phyloP scores from a whole-genome alignment of 1,284 basidiomycete species.

The Pholiota adiposa region DNA sequence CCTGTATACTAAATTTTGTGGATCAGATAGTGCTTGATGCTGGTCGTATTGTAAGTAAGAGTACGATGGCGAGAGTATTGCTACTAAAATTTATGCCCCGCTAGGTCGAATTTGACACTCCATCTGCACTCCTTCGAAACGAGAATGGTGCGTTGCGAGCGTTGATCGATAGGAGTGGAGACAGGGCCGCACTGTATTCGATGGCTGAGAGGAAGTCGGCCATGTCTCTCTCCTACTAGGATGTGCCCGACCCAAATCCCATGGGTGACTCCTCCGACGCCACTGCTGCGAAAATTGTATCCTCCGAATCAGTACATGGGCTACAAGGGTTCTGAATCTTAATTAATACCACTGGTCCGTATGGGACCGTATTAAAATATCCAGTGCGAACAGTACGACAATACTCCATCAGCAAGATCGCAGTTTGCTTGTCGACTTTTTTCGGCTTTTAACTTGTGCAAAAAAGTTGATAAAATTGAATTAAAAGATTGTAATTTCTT shows the following conservation, averaged over 20 bases:
- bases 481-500: too few relatives aligned
- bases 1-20: not conserved
- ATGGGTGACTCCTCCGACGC: not conserved
- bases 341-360: too few relatives aligned
- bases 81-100: not conserved
- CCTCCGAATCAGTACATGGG: too few relatives aligned
- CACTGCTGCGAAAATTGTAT: too few relatives aligned
- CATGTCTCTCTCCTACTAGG: not conserved
- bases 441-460: too few relatives aligned
- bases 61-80: not conserved
- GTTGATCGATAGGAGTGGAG: conserved; percentile 1
- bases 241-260: not conserved
- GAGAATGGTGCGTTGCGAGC: conserved; percentile 2
- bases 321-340: too few relatives aligned
- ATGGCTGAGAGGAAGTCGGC: not conserved
- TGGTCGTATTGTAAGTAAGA: conserved; percentile 1
- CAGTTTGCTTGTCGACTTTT: too few relatives aligned
- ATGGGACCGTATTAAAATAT: not conserved
- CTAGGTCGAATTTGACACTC: conserved; percentile 2
- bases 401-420: too few relatives aligned
- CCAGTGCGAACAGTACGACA: too few relatives aligned
- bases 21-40: conserved; percentile 1
- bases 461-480: too few relatives aligned
- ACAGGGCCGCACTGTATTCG: not conserved
- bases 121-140: not conserved